A percentile compares a stretch with the other conserved stretches of the same genome.
phyloP scores from a whole-genome alignment of 495 filamentous ascomycete species.

The Pyronema domesticum region DNA sequence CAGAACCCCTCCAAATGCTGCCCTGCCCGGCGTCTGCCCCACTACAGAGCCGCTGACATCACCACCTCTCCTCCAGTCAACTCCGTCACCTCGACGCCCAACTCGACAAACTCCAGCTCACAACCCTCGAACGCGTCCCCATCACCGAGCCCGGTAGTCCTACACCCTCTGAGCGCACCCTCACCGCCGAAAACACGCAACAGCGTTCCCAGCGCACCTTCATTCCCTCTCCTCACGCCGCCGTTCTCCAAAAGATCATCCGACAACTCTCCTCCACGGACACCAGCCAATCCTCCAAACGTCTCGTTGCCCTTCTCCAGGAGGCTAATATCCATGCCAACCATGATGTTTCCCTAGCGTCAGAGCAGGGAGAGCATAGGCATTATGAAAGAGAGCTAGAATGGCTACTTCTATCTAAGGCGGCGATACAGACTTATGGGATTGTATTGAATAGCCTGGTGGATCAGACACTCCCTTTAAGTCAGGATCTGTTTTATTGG shows the following conservation, averaged over 20 bases:
- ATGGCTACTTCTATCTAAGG: conserved; percentile 78
- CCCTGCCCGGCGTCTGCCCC: background rate
- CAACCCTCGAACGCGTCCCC: conserved; percentile 30
- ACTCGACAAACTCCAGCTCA: conserved; percentile 45
- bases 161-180: background rate
- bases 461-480: conserved; percentile 60
- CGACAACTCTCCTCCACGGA: conserved; percentile 33
- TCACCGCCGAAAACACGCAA: background rate
- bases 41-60: conserved; percentile 14
- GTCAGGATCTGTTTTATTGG: conserved; percentile 84
- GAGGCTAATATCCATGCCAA: conserved; percentile 32
- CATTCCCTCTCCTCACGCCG: conserved; percentile 9
- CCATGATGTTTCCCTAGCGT: conserved; percentile 16
- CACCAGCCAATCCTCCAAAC: conserved; percentile 29
- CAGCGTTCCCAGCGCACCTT: conserved; percentile 3
- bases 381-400: conserved; percentile 55
- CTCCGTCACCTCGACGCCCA: conserved; percentile 59
- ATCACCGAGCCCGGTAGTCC: conserved; percentile 14
- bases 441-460: conserved; percentile 52
- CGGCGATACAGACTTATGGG: conserved; percentile 68
- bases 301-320: conserved; percentile 40
- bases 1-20: background rate
- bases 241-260: conserved; percentile 41
- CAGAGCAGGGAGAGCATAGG: conserved; percentile 13
- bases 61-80: conserved; percentile 40